Evolutionary conservation across 257 asterid genomes (phyloP).

Genomic region (Solanum sitiens): DNA sequence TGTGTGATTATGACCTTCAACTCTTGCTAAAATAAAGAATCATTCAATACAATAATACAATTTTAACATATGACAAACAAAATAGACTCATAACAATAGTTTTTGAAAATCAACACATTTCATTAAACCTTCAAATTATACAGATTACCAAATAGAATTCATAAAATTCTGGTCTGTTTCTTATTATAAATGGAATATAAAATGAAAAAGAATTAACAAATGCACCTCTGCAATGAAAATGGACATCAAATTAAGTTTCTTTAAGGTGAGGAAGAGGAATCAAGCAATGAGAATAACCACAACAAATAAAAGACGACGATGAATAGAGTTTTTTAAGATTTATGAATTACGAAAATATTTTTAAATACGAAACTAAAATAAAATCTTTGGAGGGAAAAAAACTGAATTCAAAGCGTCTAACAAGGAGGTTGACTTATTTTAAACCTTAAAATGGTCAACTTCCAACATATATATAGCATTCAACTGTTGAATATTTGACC

Average conservation of each 20-base stretch:
- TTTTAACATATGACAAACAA: not conserved
- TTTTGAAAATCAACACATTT: not conserved
- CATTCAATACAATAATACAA: not conserved
- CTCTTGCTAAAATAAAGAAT: not conserved
- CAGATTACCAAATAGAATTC: not conserved
- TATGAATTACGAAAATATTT: not conserved
- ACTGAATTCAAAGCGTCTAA: not conserved
- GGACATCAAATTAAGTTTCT: not conserved
- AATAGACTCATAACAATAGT: not conserved
- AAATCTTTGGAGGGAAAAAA: not conserved
- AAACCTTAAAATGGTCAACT: not conserved
- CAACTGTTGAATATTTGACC: not conserved
- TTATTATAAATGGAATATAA: not conserved
- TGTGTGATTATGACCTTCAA: not conserved
- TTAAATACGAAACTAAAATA: not conserved
- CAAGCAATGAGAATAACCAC: not conserved
- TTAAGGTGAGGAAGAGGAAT: not conserved
- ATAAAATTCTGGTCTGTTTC: not conserved
- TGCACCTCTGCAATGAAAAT: not conserved
- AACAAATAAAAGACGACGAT: not conserved
- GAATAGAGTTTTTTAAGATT: not conserved
- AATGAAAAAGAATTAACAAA: not conserved
- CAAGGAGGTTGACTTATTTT: not conserved
- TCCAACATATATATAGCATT: not conserved
- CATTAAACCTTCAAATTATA: not conserved